Evolutionary conservation across 164 flowering plant species (phyloP), one percentile per base, ranked within the genome.

Genomic region (Dillenia suffruticosa): DNA sequence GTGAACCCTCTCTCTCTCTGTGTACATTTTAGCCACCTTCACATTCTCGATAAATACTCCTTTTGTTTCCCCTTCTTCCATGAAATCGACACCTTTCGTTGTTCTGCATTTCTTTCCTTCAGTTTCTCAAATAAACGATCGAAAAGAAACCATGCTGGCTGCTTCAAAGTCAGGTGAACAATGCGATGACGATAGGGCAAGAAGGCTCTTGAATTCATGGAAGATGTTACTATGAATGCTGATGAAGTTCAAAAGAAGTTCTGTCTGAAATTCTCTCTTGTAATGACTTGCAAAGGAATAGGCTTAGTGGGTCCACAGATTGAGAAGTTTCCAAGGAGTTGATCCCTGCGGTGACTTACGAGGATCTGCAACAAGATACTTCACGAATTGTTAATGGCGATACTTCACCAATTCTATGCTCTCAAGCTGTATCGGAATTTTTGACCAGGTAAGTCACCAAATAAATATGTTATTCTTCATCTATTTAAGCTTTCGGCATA

Each of bases 281-380:
- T 1, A 64, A 40, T 19, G 61, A 64, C 61, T 57, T 64, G 43
- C n/a, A 43, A 32, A 52, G 60, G 4, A 61, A 64, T 11, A 56
- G 68, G 48, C 61, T 64, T 48, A 12, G 40, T 24, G 68, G 68
- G 12, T 61, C 11, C 2, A 54, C 51, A 6, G 68, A 64, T 47
- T 40, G 49, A 14, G 49, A 49, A 9, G 44, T 49, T 16, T 64
- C 57, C 61, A 64, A 64, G 56, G 49, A 64, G 56, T 17, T 57
- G 32, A 15, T 57, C 50, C 68, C 68, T 12, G 68, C 57, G 10
- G 61, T 64, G n/a, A 64, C 68, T 3, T 57, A 64, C 9, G 68
- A 64, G 44, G 55, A 64, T 57, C 61, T 64, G 7, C 58, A 16
- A 56, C 55, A 54, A 4, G 54, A 64, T 43, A 64, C 57, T 43